A percentile compares a stretch with the other conserved stretches of the same genome.
phyloP scores from a whole-genome alignment of 2,329 filamentous ascomycete species.

The Mollisia scopiformis region DNA sequence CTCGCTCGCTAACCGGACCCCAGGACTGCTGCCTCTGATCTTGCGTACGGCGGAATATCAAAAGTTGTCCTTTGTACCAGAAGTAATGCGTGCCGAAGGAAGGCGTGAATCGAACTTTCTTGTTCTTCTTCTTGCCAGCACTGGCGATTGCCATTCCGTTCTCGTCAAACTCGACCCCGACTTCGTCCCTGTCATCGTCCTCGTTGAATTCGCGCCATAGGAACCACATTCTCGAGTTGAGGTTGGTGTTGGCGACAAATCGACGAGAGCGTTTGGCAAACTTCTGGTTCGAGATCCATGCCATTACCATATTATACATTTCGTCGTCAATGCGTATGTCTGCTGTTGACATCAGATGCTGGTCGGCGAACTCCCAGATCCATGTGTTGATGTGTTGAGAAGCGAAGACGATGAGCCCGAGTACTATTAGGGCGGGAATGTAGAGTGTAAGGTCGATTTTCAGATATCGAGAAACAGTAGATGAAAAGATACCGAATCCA shows the following conservation, averaged over 20 bases:
- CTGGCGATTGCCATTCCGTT: constrained; percentile 28
- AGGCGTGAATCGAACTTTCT: constrained; percentile 62
- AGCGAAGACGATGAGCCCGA: constrained; percentile 51
- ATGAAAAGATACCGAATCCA: constrained; percentile 62
- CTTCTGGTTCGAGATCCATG: constrained; percentile 65
- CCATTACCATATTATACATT: constrained; percentile 73
- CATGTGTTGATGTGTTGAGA: constrained; percentile 56
- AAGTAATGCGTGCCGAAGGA: constrained; percentile 70
- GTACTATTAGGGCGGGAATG: constrained; percentile 57
- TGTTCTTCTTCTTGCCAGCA: constrained; percentile 37
- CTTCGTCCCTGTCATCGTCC: constrained; percentile 48
- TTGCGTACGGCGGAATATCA: constrained; percentile 59
- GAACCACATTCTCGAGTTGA: constrained; percentile 55
- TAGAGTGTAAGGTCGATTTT: constrained; percentile 66
- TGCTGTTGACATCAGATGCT: constrained; percentile 66
- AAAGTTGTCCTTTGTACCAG: constrained; percentile 61
- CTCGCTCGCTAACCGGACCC: constrained; percentile 52
- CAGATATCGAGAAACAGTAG: constrained; percentile 56
- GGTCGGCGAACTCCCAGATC: constrained; percentile 50
- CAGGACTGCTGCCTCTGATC: constrained; percentile 47
- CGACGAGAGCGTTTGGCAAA: constrained; percentile 62
- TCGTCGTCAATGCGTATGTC: constrained; percentile 72
- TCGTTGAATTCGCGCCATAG: constrained; percentile 47
- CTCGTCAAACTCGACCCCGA: constrained; percentile 28
- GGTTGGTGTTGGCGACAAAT: constrained; percentile 67